Conservation (phyloP, 148 eudicot species). For the Oxyria digyna region DNA sequence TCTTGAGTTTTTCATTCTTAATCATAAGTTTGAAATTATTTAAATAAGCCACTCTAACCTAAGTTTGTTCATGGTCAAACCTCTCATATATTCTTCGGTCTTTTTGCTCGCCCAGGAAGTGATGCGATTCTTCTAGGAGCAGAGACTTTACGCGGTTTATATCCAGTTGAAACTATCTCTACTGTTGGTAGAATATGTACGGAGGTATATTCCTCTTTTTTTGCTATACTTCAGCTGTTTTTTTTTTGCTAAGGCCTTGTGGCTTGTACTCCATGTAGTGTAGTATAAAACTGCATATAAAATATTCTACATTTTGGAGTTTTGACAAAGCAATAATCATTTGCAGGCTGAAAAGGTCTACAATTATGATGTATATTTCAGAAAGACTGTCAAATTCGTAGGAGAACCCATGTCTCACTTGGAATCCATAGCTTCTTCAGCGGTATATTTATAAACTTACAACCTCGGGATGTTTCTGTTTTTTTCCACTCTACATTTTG, state of each 20-base stretch:
- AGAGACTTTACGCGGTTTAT: conserved; percentile 83
- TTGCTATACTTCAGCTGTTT: too few species aligned
- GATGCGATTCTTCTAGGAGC: conserved; percentile 99
- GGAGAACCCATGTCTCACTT: conserved; percentile 84
- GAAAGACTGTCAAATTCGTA: conserved; percentile 61
- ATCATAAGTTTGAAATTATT: background rate
- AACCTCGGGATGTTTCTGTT: background rate
- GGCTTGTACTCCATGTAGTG: too few species aligned
- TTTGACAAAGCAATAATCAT: background rate
- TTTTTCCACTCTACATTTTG: background rate
- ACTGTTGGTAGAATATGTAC: conserved; percentile 81
- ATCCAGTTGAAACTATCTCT: conserved; percentile 81
- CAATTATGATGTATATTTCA: conserved; percentile 73
- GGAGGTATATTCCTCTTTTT: conserved; percentile 38
- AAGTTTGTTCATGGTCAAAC: background rate
- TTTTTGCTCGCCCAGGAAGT: conserved; percentile 38
- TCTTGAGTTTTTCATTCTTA: background rate
- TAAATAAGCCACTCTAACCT: background rate
- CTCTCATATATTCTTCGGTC: background rate
- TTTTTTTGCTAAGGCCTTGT: too few species aligned
- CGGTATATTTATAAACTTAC: conserved; percentile 32
- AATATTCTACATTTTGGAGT: background rate
- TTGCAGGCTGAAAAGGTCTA: conserved; percentile 83
- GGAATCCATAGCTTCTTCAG: conserved; percentile 89
- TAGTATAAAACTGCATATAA: too few species aligned